phyloP scores from a whole-genome alignment of 306 rosid genomes.

The Cicer judaicum region DNA sequence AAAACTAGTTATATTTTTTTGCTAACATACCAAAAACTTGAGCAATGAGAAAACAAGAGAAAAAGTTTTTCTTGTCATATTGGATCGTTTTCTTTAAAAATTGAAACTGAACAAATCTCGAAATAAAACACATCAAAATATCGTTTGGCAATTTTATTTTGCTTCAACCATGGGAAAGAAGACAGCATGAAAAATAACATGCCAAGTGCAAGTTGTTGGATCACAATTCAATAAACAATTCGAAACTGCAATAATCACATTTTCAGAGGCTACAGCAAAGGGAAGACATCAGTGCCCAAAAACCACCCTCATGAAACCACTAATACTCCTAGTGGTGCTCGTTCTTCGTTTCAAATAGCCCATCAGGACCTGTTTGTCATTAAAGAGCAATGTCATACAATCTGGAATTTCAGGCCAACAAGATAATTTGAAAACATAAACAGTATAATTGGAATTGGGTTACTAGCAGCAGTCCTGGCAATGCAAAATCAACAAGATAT shows the following conservation, averaged over 20 bases:
- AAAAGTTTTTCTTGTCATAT: background rate
- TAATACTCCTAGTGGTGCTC: constrained; percentile 52
- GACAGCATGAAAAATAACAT: constrained; percentile 30
- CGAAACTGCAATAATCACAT: constrained; percentile 18
- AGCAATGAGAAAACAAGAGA: background rate
- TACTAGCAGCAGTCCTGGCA: constrained; percentile 6
- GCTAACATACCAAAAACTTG: background rate
- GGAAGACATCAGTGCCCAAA: constrained; percentile 32
- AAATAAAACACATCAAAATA: constrained; percentile 8
- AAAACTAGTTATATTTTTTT: background rate
- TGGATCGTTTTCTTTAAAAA: background rate
- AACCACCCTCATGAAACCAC: constrained; percentile 34
- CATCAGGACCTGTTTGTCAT: constrained; percentile 57
- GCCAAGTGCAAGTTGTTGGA: constrained; percentile 41
- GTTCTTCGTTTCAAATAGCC: constrained; percentile 52
- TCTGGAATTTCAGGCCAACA: constrained; percentile 27
- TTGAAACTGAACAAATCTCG: constrained; percentile 4
- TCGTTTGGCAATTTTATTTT: constrained; percentile 44
- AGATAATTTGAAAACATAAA: constrained; percentile 30
- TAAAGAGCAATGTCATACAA: constrained; percentile 40
- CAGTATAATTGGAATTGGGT: background rate
- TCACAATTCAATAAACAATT: constrained; percentile 36
- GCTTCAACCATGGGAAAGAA: constrained; percentile 20
- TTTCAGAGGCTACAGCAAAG: constrained; percentile 32
- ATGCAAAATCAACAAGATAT: constrained; percentile 9